These are phyloP conservation scores for Podaxis carcinomalis DNA, from an alignment of 768 basidiomycete species.

Conservation along the genomic window DNA sequence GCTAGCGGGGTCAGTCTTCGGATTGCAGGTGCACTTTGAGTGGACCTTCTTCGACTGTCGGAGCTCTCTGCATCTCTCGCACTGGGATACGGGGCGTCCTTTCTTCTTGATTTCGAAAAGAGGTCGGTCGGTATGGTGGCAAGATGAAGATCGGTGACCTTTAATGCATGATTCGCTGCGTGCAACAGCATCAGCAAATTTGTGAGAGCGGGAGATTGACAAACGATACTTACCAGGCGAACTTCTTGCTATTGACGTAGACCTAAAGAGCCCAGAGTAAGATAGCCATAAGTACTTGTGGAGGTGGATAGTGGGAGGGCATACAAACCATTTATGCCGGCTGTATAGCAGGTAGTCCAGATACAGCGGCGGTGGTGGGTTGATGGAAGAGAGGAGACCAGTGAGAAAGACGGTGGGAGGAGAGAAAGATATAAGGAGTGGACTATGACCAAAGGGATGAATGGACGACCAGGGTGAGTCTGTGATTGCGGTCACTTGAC, in stretches of 20 bases:
- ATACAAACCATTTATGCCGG: slow-evolving; percentile 10
- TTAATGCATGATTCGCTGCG: slow-evolving; percentile 88
- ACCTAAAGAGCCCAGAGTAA: slow-evolving; percentile 37
- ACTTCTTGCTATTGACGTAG: slow-evolving; percentile 70
- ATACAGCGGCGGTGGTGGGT: background rate
- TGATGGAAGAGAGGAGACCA: background rate
- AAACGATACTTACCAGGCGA: slow-evolving; percentile 56
- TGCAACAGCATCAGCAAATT: slow-evolving; percentile 6
- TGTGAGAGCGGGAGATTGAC: background rate
- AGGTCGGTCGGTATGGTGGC: slow-evolving; percentile 81
- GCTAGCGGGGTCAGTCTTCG: slow-evolving; percentile 29
- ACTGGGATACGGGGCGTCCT: slow-evolving; percentile 89
- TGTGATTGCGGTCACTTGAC: slow-evolving; percentile 3
- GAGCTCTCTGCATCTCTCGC: slow-evolving; percentile 76
- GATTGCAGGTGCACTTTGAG: slow-evolving; percentile 74
- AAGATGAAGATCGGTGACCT: slow-evolving; percentile 88
- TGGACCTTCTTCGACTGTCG: slow-evolving; percentile 79
- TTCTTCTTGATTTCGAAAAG: slow-evolving; percentile 95
- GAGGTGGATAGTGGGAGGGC: too few species aligned
- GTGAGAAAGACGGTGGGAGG: slow-evolving; percentile 3
- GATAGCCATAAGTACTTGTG: background rate
- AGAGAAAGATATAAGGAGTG: slow-evolving; percentile 1
- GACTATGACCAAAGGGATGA: background rate
- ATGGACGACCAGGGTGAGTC: background rate
- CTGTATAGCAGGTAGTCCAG: background rate